These are phyloP conservation scores for Hypoxylon perforatum DNA, from an alignment of 495 filamentous ascomycete species.

Conservation along the genomic window DNA sequence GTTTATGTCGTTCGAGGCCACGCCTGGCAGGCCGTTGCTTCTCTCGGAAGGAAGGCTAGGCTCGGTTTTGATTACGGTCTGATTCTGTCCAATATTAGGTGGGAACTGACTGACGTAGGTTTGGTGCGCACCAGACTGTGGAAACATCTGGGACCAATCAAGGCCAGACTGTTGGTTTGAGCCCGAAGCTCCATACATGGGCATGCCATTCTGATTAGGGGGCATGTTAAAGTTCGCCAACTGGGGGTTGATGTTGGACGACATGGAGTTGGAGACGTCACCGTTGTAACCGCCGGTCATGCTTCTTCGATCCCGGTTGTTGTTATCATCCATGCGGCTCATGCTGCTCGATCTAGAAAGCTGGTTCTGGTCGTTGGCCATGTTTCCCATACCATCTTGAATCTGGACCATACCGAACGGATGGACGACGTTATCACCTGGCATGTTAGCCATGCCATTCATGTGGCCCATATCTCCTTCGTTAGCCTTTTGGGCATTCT, in stretches of 20 bases:
- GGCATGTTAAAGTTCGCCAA: constrained; percentile 67
- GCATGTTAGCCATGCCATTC: constrained; percentile 63
- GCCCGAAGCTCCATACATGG: constrained; percentile 60
- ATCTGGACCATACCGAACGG: constrained; percentile 60
- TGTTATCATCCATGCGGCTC: constrained; percentile 62
- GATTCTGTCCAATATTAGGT: constrained; percentile 64
- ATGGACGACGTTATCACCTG: constrained; percentile 61
- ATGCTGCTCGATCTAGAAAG: constrained; percentile 69
- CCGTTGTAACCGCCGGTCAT: constrained; percentile 63
- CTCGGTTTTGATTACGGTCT: constrained; percentile 64
- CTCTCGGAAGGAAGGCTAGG: constrained; percentile 54
- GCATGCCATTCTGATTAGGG: constrained; percentile 62
- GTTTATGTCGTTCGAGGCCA: constrained; percentile 53
- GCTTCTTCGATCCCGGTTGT: constrained; percentile 63
- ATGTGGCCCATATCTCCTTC: constrained; percentile 63
- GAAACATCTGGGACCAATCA: constrained; percentile 79
- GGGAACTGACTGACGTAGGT: constrained; percentile 70
- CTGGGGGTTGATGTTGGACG: constrained; percentile 66
- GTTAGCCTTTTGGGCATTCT: constrained; percentile 66
- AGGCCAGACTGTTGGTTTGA: constrained; percentile 57
- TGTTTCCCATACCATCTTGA: constrained; percentile 61
- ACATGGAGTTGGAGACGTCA: constrained; percentile 63
- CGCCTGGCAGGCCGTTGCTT: constrained; percentile 54
- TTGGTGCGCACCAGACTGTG: constrained; percentile 71
- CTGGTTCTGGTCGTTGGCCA: constrained; percentile 64